Base-by-base conservation (phyloP, 1,139 yeast genomes). In the Debaryomycetaceae sp. region DNA sequence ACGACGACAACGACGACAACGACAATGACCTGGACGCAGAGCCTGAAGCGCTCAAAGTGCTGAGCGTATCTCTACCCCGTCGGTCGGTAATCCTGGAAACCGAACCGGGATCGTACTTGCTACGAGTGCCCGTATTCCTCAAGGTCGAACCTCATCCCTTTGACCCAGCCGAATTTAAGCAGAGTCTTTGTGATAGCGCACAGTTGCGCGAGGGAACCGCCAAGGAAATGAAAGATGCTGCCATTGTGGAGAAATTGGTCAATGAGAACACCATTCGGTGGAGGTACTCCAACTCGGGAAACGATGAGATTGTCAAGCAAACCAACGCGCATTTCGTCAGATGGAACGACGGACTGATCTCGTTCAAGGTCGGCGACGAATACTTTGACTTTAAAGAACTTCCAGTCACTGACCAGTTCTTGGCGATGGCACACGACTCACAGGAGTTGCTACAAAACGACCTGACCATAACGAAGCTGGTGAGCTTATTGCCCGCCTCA, bases 311-410 rank as follows among this genome's bases (percentile, higher is more conserved):
- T 39, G 69, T 69, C 43, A 82, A 82, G 44, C 94, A 86, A 50
- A 79, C 94, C 5, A 90, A 90, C 47, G 78, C 96, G 3, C 86
- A 90, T 47, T 77, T 87, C 34, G 70, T 90, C 19, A 79, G 82
- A 50, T 90, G 99, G 99, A 79, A 81, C 33, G 97, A 90, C 53
- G 99, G 98, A 1, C 66, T 82, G 4, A 54, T 78, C 38, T 85
- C 96, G 3, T 60, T 90, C 37, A 87, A 85, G 44, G 60, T 92
- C 26, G 99, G 99, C 13, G 68, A 65, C 28, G 98, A 90, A 53
- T 68, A 80, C 41, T 90, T 87, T 44, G 97, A 87, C 48, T 77
- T 83, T 33, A 65, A 73, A 34, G 60, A 70, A 15, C 67, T 73
- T 34, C 74, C 79, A n/a, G 62, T 76, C 26, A 73, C 71, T 31